These are phyloP conservation scores for Coemansia sp. DNA, from an alignment of 192 early-diverging fungal species.

Conservation along the genomic window DNA sequence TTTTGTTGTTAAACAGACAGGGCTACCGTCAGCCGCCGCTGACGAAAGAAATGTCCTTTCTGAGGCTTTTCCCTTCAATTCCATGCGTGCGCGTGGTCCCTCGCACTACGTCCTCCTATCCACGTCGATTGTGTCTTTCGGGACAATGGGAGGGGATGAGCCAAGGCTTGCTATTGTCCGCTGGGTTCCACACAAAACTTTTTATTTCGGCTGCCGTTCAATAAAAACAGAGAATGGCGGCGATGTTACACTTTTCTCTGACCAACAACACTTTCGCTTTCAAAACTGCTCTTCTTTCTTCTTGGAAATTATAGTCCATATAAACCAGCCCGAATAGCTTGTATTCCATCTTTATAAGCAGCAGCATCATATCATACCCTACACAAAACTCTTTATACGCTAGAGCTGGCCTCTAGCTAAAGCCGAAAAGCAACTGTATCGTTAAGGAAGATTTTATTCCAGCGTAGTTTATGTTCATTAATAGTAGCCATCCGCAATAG, in stretches of 20 bases:
- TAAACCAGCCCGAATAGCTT: no score
- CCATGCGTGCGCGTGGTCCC: neutral
- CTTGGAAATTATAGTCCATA: no score
- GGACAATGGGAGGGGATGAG: neutral
- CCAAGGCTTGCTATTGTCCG: neutral
- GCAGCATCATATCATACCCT: neutral
- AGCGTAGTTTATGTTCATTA: neutral
- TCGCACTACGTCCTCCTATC: neutral
- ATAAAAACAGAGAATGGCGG: neutral
- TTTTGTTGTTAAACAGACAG: neutral
- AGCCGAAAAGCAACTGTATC: neutral
- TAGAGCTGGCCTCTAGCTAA: neutral
- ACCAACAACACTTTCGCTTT: no score
- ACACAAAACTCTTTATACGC: neutral
- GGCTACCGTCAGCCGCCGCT: neutral
- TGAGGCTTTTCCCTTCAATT: neutral
- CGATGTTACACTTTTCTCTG: no score
- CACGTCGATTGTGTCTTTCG: neutral
- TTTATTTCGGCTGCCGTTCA: neutral
- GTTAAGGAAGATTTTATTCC: neutral
- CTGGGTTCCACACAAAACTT: neutral
- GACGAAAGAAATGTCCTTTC: neutral
- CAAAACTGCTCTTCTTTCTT: no score
- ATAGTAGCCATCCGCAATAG: neutral
- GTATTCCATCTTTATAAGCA: no score